These are phyloP conservation scores for Fusarium armeniacum DNA, from an alignment of 2,329 filamentous ascomycete genomes.

Conservation along the genomic window DNA sequence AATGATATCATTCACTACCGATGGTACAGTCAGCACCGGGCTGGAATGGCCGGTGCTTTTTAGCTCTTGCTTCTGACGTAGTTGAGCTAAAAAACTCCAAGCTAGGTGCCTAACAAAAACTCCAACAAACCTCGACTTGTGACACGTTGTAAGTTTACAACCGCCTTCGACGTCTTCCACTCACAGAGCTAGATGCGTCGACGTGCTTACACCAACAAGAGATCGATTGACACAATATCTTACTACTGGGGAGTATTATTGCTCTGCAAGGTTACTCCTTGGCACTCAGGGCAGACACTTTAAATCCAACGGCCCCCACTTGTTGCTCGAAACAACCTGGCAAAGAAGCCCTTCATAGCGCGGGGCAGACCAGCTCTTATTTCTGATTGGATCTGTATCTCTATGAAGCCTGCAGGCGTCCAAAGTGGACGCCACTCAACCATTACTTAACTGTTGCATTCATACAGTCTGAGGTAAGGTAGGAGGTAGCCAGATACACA, in stretches of 20 bases:
- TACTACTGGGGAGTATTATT: constrained; percentile 3
- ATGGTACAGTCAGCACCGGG: constrained; percentile 22
- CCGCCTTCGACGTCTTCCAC: background rate
- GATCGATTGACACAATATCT: background rate
- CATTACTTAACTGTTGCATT: constrained; percentile 34
- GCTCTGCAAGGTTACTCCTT: constrained; percentile 21
- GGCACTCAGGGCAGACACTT: constrained; percentile 28
- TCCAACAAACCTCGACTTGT: constrained; percentile 12
- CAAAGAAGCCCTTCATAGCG: constrained; percentile 20
- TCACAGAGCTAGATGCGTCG: background rate
- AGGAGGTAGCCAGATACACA: background rate
- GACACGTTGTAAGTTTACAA: background rate
- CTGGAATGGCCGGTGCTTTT: constrained; percentile 25
- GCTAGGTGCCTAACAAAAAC: constrained; percentile 5
- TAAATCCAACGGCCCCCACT: constrained; percentile 28
- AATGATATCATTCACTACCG: constrained; percentile 30
- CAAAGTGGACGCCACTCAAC: constrained; percentile 14
- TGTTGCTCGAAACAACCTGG: constrained; percentile 14
- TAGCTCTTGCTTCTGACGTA: constrained; percentile 34
- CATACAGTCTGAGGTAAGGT: background rate
- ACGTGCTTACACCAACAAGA: background rate
- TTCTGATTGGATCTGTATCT: constrained; percentile 31
- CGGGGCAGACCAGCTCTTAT: constrained; percentile 28
- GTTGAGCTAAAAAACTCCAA: background rate
- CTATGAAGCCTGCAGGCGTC: constrained; percentile 12